A percentile compares a stretch with the other conserved stretches of the same genome.
phyloP scores from a whole-genome alignment of 768 basidiomycete species.

The Pleurotus pulmonarius region DNA sequence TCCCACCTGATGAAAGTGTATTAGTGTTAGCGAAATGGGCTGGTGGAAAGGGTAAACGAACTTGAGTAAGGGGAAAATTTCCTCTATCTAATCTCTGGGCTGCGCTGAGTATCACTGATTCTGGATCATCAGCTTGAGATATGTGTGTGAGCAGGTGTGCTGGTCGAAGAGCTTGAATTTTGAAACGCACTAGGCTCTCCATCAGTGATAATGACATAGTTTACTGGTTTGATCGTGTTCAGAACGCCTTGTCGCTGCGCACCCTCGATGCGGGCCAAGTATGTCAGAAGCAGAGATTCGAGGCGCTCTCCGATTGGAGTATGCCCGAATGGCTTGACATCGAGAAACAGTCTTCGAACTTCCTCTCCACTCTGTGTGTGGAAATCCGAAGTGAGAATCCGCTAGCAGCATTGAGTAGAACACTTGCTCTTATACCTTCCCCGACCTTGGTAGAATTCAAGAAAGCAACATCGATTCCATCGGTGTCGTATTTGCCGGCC shows the following conservation, averaged over 20 bases:
- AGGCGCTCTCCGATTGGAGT: constrained; percentile 41
- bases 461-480: constrained; percentile 64
- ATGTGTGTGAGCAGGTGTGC: neutral
- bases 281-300: constrained; percentile 25
- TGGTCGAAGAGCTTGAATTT: neutral
- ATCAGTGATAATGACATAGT: constrained; percentile 61
- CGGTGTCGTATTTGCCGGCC: constrained; percentile 46
- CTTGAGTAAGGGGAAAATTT: constrained; percentile 50
- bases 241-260: constrained; percentile 21
- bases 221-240: constrained; percentile 47
- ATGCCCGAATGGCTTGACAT: constrained; percentile 38
- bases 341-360: constrained; percentile 39
- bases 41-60: constrained; percentile 16
- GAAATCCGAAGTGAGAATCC: too few species aligned
- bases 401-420: neutral
- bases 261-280: constrained; percentile 21
- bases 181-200: constrained; percentile 48
- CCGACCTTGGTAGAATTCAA: constrained; percentile 38
- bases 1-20: constrained; percentile 40
- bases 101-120: constrained; percentile 39
- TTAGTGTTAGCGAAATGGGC: neutral
- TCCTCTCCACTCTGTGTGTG: constrained; percentile 28
- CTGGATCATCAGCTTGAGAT: constrained; percentile 46
- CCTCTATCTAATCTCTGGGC: constrained; percentile 49
- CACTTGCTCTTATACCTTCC: constrained; percentile 32